phyloP scores from a whole-genome alignment of 495 filamentous ascomycete genomes.

The Sordaria brevicollis region DNA sequence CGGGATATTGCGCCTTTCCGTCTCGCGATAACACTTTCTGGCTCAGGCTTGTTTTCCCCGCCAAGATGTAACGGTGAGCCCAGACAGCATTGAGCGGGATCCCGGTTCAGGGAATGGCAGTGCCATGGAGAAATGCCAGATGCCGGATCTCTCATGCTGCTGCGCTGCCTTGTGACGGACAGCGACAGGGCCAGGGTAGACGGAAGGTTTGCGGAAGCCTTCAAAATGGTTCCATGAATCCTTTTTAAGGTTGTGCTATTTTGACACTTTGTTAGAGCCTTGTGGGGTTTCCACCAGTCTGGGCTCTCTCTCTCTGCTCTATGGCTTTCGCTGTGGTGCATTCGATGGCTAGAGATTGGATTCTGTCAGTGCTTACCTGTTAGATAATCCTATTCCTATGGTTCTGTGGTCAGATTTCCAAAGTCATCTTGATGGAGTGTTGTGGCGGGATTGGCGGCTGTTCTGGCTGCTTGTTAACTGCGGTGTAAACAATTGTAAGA shows the following conservation, averaged over 20 bases:
- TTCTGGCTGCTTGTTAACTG: neutral
- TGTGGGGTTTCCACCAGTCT: neutral
- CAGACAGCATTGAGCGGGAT: neutral
- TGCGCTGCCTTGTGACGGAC: too few relatives aligned
- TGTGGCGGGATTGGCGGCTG: neutral
- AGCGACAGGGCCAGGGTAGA: neutral
- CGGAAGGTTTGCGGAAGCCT: neutral
- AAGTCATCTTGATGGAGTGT: neutral
- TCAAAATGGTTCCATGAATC: neutral
- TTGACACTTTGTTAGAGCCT: neutral
- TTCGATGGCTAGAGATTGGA: neutral
- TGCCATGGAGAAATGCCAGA: neutral
- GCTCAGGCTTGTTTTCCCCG: neutral
- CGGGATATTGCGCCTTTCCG: neutral
- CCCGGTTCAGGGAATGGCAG: neutral
- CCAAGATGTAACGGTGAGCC: neutral
- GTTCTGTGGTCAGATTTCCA: neutral
- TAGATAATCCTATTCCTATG: neutral
- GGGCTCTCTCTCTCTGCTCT: neutral
- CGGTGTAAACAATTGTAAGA: neutral
- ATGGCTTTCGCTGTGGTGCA: neutral
- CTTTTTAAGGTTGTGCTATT: too few relatives aligned
- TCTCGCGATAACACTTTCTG: neutral
- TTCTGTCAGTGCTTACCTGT: neutral
- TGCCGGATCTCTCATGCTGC: neutral